These are phyloP conservation scores for Phytophthora tubulina DNA, from an alignment of 352 stramenopile genomes.

Conservation along the genomic window DNA sequence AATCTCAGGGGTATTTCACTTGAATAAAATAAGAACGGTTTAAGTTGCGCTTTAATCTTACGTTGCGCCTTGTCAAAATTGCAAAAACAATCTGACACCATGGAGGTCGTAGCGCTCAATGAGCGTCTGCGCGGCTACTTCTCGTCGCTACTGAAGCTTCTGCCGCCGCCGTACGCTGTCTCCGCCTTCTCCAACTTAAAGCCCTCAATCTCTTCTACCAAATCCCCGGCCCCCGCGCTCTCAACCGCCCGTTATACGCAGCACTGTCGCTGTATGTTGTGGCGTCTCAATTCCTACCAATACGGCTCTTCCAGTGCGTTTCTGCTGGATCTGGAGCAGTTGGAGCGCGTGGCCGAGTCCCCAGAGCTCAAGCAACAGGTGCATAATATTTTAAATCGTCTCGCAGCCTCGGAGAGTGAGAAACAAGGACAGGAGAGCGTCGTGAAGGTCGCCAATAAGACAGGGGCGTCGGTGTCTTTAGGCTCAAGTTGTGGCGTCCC, in stretches of 20 bases:
- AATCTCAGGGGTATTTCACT: not conserved
- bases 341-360: slow-evolving; percentile 40
- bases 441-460: slow-evolving; percentile 30
- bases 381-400: slow-evolving; percentile 14
- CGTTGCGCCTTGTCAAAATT: slow-evolving; percentile 19
- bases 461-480: slow-evolving; percentile 42
- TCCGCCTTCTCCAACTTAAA: slow-evolving; percentile 1
- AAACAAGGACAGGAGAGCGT: slow-evolving; percentile 23
- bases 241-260: slow-evolving; percentile 28
- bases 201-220: not conserved
- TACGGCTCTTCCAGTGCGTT: slow-evolving; percentile 67
- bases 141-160: slow-evolving; percentile 63
- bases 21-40: not conserved
- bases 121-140: slow-evolving; percentile 73
- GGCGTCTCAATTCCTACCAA: slow-evolving; percentile 70
- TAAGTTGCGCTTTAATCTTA: slow-evolving; percentile 15
- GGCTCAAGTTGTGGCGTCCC: slow-evolving; percentile 41
- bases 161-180: slow-evolving; percentile 39
- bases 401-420: slow-evolving; percentile 23
- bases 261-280: slow-evolving; percentile 55
- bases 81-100: slow-evolving; percentile 28
- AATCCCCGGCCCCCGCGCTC: slow-evolving; percentile 2
- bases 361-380: slow-evolving; percentile 21
- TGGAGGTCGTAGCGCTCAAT: slow-evolving; percentile 76
- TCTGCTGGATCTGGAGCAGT: slow-evolving; percentile 57